These are phyloP conservation scores for Saccharomyces hybrid DNA, from an alignment of 1,139 yeast species.

Conservation along the genomic window DNA sequence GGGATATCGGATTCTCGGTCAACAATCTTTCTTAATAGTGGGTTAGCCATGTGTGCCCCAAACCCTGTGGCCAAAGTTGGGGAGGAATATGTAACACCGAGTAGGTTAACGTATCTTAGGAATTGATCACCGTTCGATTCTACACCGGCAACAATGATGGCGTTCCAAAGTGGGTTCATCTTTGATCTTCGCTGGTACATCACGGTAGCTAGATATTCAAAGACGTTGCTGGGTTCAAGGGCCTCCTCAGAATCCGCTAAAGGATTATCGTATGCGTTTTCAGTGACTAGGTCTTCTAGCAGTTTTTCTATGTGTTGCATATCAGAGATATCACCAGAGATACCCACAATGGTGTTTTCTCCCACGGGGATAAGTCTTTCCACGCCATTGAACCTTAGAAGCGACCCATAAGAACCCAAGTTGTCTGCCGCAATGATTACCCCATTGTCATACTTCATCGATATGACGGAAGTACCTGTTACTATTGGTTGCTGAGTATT, in stretches of 20 bases:
- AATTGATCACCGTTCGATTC: slow-evolving; percentile 60
- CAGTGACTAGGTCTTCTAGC: slow-evolving; percentile 69
- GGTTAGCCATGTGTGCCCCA: slow-evolving; percentile 91
- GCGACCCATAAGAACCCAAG: slow-evolving; percentile 87
- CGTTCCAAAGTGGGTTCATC: slow-evolving; percentile 96
- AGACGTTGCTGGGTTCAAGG: slow-evolving; percentile 77
- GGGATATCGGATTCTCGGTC: slow-evolving; percentile 68
- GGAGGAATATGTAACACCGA: slow-evolving; percentile 85
- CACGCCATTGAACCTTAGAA: slow-evolving; percentile 75
- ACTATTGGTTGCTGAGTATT: slow-evolving; percentile 92
- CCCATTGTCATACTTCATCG: slow-evolving; percentile 84
- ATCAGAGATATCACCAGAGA: slow-evolving; percentile 93
- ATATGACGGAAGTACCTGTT: slow-evolving; percentile 93
- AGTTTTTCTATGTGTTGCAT: slow-evolving; percentile 73
- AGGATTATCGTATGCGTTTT: slow-evolving; percentile 65
- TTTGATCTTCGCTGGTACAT: slow-evolving; percentile 83
- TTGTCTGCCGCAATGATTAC: slow-evolving; percentile 92
- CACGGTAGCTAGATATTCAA: slow-evolving; percentile 77
- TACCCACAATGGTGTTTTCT: slow-evolving; percentile 76
- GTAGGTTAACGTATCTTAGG: slow-evolving; percentile 76
- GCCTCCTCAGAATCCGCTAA: slow-evolving; percentile 52
- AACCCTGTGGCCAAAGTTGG: slow-evolving; percentile 94
- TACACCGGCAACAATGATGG: slow-evolving; percentile 83
- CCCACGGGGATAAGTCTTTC: slow-evolving; percentile 85
- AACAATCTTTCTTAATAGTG: slow-evolving; percentile 76